These are phyloP conservation scores for Ophiostoma himal-ulmi DNA, from an alignment of 2,329 filamentous ascomycete species.

Conservation along the genomic window DNA sequence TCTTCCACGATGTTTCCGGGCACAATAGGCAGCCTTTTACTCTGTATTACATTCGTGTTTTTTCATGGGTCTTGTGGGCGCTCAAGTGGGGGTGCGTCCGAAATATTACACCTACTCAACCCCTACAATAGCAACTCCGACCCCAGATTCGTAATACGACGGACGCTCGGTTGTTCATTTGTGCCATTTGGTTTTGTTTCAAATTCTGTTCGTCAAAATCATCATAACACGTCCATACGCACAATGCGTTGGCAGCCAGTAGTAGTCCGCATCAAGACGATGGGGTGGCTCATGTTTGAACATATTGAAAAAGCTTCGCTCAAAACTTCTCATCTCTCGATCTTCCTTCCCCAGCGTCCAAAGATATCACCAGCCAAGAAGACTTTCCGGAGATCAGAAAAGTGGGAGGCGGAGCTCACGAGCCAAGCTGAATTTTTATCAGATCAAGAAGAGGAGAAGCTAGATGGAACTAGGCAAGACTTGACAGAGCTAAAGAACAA, in stretches of 20 bases:
- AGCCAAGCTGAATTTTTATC: conserved; percentile 20
- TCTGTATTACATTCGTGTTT: not conserved
- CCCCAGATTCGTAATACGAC: conserved; percentile 19
- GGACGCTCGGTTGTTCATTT: conserved; percentile 9
- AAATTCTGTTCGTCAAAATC: not conserved
- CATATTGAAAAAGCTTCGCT: not conserved
- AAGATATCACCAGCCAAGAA: not conserved
- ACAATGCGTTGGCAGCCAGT: not conserved
- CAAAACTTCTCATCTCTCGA: not conserved
- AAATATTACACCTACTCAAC: not conserved
- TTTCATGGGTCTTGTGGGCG: not conserved
- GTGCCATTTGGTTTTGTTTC: not conserved
- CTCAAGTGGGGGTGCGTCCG: not conserved
- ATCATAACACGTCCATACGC: not conserved
- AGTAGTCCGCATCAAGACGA: not conserved
- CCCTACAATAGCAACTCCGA: conserved; percentile 19
- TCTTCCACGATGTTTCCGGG: not conserved
- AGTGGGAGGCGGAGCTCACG: conserved; percentile 4
- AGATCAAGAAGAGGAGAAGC: conserved; percentile 17
- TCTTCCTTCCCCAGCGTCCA: not conserved
- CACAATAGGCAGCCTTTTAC: not conserved
- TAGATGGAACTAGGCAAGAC: not conserved
- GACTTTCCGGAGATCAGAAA: not conserved
- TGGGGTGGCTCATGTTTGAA: not conserved
- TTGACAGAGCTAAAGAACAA: not conserved